Base-by-base conservation (phyloP, 768 basidiomycete genomes). In the Thelephora ganbajun region DNA sequence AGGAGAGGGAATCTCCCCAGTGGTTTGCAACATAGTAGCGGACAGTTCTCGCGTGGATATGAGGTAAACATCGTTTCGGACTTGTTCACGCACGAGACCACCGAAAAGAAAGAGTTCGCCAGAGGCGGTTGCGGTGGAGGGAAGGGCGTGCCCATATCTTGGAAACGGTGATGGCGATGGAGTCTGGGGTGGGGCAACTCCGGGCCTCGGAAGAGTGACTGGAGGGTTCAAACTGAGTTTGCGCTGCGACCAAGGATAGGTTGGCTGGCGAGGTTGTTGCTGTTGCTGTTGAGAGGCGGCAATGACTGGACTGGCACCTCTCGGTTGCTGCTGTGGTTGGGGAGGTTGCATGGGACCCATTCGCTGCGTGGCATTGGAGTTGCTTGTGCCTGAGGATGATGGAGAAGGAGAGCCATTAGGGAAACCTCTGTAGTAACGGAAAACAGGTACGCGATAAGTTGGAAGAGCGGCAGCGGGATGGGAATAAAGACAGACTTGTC, bases 81-180 rank as follows among this genome's bases (percentile, higher is more conserved):
- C 83, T 7, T 76, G 66, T 60, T 98, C 94, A 35, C 84, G 77
- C 13, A 98, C 92, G 50, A 99, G 83, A 52, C 96, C 96, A 51
- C 96, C 96, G 54, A 99, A 99, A 52, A 99, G 73, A 65, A 90
- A 93, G 53, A 99, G 79, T 56, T 98, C 92, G 6, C 96, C 96
- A 5, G 70, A 73, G n/a, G 75, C 60, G 19, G 81, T 83, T 1
- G 87, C 76, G 6, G 72, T 75, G 5, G 84, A 75, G 7, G 92
- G 92, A 5, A 97, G 76, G 11, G 93, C 83, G 59, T 96, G 89
- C 20, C 94, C 96, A 59, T 98, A 99, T 36, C 94, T 81, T 20
- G 96, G 94, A 63, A 98, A 98, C 0, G 94, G 94, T 1, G 83
- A 80, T 0, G 88, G 83, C 0, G 89, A 90, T 2, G 80, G 79